phyloP scores from a whole-genome alignment of 129 eudicot species.

The Artemisia tridentata region DNA sequence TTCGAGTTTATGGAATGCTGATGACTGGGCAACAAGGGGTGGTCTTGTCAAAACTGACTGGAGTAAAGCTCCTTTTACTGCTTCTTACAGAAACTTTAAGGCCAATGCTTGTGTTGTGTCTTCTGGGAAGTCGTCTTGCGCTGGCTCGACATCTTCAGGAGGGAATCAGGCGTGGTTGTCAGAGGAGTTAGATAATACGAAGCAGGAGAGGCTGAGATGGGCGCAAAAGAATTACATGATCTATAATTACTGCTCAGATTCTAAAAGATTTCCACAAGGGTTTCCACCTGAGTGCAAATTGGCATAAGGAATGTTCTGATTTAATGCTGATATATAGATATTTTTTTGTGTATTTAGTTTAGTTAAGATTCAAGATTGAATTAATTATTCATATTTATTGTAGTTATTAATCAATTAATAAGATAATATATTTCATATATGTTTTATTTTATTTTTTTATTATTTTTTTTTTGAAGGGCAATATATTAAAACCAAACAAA shows the following conservation, averaged over 20 bases:
- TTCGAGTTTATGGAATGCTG: conserved; percentile 74
- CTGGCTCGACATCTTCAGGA: conserved; percentile 8
- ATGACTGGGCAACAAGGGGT: conserved; percentile 77
- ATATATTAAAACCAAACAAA: too few relatives aligned
- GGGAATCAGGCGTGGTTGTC: conserved; percentile 37
- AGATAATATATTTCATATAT: neutral
- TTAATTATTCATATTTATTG: conserved; percentile 20
- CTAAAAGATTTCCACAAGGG: conserved; percentile 52
- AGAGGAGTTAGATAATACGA: conserved; percentile 44
- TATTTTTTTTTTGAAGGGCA: too few relatives aligned
- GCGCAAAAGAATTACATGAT: conserved; percentile 60
- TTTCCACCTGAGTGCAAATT: conserved; percentile 38
- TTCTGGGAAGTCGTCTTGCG: conserved; percentile 46
- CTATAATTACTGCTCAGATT: conserved; percentile 60
- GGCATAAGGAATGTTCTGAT: conserved; percentile 17
- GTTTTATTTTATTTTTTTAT: too few relatives aligned
- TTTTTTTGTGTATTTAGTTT: conserved; percentile 19
- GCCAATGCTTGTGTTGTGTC: conserved; percentile 55
- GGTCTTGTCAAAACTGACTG: conserved; percentile 68
- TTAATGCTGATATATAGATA: neutral
- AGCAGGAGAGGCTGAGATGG: conserved; percentile 48
- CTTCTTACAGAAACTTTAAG: conserved; percentile 54
- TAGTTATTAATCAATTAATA: conserved; percentile 19
- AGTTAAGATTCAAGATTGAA: neutral
- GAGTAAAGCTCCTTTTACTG: conserved; percentile 68